Conservation (phyloP, 345 rosid species). For the Gossypium herbaceum region DNA sequence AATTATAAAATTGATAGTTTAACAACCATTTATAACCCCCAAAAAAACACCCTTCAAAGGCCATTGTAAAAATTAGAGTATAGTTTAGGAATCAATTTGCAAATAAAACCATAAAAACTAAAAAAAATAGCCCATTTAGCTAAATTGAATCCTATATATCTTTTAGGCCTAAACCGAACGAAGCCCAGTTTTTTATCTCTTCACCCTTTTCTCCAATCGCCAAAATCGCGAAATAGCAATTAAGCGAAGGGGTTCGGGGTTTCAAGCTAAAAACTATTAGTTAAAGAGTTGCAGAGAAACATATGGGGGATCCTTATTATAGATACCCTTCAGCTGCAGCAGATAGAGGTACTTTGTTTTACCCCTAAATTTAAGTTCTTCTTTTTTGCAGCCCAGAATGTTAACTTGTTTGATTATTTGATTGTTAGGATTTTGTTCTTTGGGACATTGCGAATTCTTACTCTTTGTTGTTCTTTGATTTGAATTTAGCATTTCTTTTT, state of each 20-base stretch:
- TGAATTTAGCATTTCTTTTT: background rate
- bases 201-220: background rate
- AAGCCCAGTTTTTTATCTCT: background rate
- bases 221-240: background rate
- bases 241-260: background rate
- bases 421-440: background rate
- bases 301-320: constrained; percentile 36
- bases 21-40: no score
- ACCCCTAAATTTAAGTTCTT: background rate
- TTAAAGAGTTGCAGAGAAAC: background rate
- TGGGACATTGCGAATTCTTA: background rate
- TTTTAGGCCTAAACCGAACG: background rate
- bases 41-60: no score
- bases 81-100: no score
- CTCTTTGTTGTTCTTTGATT: background rate
- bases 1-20: no score
- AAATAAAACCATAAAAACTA: no score
- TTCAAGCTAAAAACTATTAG: background rate
- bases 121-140: background rate
- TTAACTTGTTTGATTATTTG: background rate
- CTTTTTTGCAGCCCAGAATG: background rate
- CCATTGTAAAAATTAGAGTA: no score
- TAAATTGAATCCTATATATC: background rate
- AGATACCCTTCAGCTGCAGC: constrained; percentile 27
- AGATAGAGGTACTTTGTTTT: constrained; percentile 23